Evolutionary conservation across 176 grass and related monocot species (phyloP), one percentile per base, ranked within the genome.

Genomic region (Alloteropsis semialata): DNA sequence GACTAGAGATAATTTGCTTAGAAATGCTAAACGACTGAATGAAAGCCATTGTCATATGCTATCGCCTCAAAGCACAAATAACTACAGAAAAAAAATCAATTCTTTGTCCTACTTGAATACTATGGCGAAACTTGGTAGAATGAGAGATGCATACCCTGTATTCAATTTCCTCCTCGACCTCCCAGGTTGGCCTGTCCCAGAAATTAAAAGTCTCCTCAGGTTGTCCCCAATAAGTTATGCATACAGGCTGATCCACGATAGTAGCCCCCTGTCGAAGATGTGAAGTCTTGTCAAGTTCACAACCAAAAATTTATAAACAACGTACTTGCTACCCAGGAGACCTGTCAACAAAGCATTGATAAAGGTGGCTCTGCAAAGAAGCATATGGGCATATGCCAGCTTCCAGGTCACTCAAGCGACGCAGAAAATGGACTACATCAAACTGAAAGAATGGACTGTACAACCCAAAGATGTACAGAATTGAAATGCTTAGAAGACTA

Each of bases 201-300:
- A 96, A 96, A 93, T 88, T 92, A 85, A 5, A 80, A 30, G 81
- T 66, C 64, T 93, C 87, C 11, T 95, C 91, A 83, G 90, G 78
- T 41, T 88, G 76, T 72, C 93, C 96, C 91, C 93, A 93, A 15
- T 69, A 83, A 72, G 85, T 80, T 87, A 99, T 99, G 80, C 93
- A 99, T 12, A 99, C 93, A 0, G 86, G 91, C 82, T 99, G 96
- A 92, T 99, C 96, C 66, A 96, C 89, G 77, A 99, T 99, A 54
- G 93, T 96, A 80, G 96, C 93, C 41, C 96, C 96, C 96, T 99
- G 73, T 69, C 1, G 8, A 90, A 62, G 50, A 90, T 56, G 17
- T 2, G 0, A 72, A 74, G 22, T 55, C 30, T 33, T 8, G 0
- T 66, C 18, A 82, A 65, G 19, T 14, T 4, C n/a, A 61, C 51